Percentiles rank a stretch among this genome's conserved stretches.
Evolutionary conservation across 2,329 filamentous ascomycete species (phyloP).

Genomic region (Ophiostoma novo-ulmi): DNA sequence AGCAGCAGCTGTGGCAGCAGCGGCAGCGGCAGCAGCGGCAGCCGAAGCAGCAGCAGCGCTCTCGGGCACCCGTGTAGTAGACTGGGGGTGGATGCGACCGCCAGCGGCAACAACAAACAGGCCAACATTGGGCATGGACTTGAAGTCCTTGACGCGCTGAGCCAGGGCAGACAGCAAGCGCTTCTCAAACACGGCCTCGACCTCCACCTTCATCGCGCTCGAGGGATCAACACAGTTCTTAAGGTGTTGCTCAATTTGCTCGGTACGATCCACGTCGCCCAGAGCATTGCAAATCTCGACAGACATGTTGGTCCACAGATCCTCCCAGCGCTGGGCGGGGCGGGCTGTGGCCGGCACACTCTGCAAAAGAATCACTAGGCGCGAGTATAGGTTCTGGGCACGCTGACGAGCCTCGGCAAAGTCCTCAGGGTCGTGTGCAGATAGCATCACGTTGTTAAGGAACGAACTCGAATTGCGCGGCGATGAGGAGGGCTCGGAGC

Average conservation of each 20-base stretch:
- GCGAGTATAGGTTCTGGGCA: slow-evolving; percentile 47
- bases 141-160: slow-evolving; percentile 49
- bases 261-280: slow-evolving; percentile 5
- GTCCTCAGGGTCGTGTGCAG: slow-evolving; percentile 31
- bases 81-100: slow-evolving; percentile 38
- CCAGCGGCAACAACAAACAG: slow-evolving; percentile 54
- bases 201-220: slow-evolving; percentile 34
- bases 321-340: slow-evolving; percentile 46
- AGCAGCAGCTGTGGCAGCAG: slow-evolving; percentile 26
- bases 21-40: slow-evolving; percentile 30
- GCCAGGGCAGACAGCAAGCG: slow-evolving; percentile 47
- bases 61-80: slow-evolving; percentile 32
- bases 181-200: slow-evolving; percentile 47
- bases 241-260: slow-evolving; percentile 25
- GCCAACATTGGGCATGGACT: slow-evolving; percentile 47
- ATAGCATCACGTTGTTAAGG: slow-evolving; percentile 9
- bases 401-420: slow-evolving; percentile 41
- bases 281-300: slow-evolving; percentile 54
- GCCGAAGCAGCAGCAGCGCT: slow-evolving; percentile 28
- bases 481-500: slow-evolving; percentile 45
- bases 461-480: slow-evolving; percentile 32
- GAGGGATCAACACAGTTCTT: slow-evolving; percentile 15
- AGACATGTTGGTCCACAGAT: slow-evolving; percentile 49
- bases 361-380: slow-evolving; percentile 52
- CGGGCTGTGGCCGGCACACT: slow-evolving; percentile 42